Conservation (phyloP, 2,329 filamentous ascomycete genomes). For the Colletotrichum sp. region DNA sequence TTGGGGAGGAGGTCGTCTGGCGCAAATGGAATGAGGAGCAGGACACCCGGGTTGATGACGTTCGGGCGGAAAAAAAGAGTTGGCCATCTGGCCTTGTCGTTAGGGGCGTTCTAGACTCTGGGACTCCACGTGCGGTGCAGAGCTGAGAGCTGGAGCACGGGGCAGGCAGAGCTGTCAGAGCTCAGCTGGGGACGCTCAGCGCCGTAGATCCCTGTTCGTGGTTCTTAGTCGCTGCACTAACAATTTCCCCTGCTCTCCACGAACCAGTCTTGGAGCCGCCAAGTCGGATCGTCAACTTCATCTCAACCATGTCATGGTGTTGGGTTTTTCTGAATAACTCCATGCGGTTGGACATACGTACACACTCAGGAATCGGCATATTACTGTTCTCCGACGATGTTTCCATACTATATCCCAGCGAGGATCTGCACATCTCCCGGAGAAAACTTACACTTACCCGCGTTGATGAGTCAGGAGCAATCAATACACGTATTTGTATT, state of each 20-base stretch:
- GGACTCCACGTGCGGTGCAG: background rate
- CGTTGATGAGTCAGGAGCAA: background rate
- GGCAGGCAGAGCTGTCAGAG: background rate
- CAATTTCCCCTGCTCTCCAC: background rate
- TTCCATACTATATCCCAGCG: background rate
- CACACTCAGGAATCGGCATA: background rate
- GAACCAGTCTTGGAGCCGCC: background rate
- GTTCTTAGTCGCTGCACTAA: background rate
- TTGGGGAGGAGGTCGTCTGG: background rate
- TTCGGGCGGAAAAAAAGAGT: conserved; percentile 13
- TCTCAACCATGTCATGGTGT: background rate
- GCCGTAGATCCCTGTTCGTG: background rate
- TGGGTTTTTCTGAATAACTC: background rate
- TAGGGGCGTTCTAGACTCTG: background rate
- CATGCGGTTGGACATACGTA: background rate
- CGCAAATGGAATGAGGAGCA: background rate
- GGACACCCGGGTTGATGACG: background rate
- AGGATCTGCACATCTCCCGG: background rate
- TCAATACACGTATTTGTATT: background rate
- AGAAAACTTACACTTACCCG: background rate
- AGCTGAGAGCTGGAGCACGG: conserved; percentile 17
- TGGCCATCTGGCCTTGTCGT: conserved; percentile 15
- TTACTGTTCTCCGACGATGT: background rate
- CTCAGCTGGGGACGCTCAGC: background rate
- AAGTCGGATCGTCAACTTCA: background rate